These are phyloP conservation scores for Verticillium nubilum DNA, from an alignment of 2,329 filamentous ascomycete genomes.

Conservation along the genomic window DNA sequence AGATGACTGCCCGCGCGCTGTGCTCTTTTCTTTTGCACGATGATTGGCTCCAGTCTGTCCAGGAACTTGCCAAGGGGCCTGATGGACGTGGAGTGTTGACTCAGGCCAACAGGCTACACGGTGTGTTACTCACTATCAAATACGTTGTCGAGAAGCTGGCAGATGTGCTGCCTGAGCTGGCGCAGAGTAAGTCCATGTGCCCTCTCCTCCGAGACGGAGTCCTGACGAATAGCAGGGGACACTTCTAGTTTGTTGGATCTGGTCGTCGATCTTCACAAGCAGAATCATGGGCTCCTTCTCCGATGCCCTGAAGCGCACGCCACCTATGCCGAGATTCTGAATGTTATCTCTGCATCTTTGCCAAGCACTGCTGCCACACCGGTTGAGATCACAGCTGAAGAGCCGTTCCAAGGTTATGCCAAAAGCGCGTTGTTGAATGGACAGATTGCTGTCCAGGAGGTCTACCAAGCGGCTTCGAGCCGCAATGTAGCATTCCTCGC, in stretches of 20 bases:
- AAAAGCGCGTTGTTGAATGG: slow-evolving; percentile 30
- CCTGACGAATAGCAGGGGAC: slow-evolving; percentile 18
- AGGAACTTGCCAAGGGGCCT: slow-evolving; percentile 16
- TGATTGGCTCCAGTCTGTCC: slow-evolving; percentile 38
- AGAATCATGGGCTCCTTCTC: slow-evolving; percentile 5
- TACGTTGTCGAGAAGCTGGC: slow-evolving; percentile 50
- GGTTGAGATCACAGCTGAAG: neutral
- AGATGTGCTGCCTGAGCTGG: slow-evolving; percentile 36
- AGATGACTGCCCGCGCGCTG: slow-evolving; percentile 71
- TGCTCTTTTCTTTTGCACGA: slow-evolving; percentile 54
- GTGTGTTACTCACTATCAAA: slow-evolving; percentile 49
- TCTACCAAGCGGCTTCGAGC: slow-evolving; percentile 23
- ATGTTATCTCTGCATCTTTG: slow-evolving; percentile 28
- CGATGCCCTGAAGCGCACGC: slow-evolving; percentile 35
- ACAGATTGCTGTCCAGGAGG: slow-evolving; percentile 28
- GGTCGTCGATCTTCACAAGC: slow-evolving; percentile 11
- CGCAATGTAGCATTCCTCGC: neutral
- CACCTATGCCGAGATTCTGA: slow-evolving; percentile 40
- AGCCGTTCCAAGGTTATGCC: neutral
- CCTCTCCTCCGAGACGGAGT: neutral
- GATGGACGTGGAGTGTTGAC: slow-evolving; percentile 11
- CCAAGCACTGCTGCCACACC: neutral
- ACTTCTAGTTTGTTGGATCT: slow-evolving; percentile 22
- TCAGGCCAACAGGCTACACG: slow-evolving; percentile 52
- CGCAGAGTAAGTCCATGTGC: slow-evolving; percentile 26